phyloP scores from a whole-genome alignment of 352 stramenopile genomes.

The Achlya hypogyna region DNA sequence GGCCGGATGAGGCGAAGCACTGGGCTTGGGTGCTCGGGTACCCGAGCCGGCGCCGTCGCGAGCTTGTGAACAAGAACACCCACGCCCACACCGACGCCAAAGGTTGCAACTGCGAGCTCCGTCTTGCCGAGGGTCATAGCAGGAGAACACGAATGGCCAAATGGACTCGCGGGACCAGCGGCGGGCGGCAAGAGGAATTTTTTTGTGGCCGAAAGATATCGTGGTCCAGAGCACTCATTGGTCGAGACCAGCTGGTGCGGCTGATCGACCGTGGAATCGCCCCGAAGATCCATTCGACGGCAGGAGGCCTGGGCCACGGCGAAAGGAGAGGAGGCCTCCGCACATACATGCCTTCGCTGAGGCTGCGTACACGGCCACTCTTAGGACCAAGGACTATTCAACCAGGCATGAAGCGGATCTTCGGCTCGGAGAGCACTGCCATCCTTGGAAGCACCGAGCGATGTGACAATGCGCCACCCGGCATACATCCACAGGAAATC shows the following conservation, averaged over 20 bases:
- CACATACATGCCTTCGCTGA: too few relatives aligned
- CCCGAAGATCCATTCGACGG: neutral
- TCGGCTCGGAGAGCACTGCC: too few relatives aligned
- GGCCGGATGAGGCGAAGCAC: slow-evolving; percentile 86
- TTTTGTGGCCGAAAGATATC: neutral
- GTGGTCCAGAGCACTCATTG: too few relatives aligned
- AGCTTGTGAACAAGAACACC: slow-evolving; percentile 17
- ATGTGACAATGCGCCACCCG: too few relatives aligned
- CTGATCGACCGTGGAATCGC: neutral
- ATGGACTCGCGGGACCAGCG: neutral
- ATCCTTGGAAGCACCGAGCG: too few relatives aligned
- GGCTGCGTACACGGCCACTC: too few relatives aligned
- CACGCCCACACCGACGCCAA: slow-evolving; percentile 11
- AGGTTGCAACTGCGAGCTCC: neutral
- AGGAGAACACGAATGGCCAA: neutral
- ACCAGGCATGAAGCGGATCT: too few relatives aligned
- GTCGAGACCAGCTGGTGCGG: neutral
- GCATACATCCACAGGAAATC: too few relatives aligned
- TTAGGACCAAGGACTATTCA: too few relatives aligned
- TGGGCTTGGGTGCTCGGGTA: neutral
- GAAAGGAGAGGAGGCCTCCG: too few relatives aligned
- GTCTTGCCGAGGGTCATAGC: neutral
- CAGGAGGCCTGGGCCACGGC: neutral
- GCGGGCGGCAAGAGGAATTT: neutral
- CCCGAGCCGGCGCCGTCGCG: neutral